Base-by-base conservation (phyloP, 805 yeast species). In the Tetrapisispora phaffii region DNA sequence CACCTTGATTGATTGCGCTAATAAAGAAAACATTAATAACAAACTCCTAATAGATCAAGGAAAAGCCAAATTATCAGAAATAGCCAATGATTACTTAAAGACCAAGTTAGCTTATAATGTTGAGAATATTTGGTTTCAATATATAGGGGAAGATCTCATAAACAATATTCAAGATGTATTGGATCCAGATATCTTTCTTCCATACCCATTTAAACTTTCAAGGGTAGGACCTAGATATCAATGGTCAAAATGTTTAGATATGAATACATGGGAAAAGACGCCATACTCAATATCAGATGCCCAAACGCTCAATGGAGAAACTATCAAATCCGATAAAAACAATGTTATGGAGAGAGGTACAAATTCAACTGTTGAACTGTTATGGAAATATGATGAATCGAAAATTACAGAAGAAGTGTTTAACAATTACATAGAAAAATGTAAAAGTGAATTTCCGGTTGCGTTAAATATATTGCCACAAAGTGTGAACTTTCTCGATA, bases 401-500 rank as follows among this genome's bases (percentile, higher is more conserved):
- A 58, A 55, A 10, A 51, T 57, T 1, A 31, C 50, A 3, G 52
- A 47, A 6, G 62, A 66, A 37, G 47, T 52, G 23, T 61, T 83
- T 7, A 85, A 79, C 29, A 55, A 57, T 4, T 93, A 78, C 55
- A 57, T 89, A 16, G 62, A 67, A 6, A 63, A 64, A 17, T 80
- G 89, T 54, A 55, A 56, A 31, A 67, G 65, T 2, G 74, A 76
- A 0, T 66, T 76, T 39, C 93, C 96, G 0, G 64, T 67, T 7
- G 58, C 62, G 5, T 60, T 89, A 13, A 70, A 67, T 0, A 59
- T 90, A 39, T 58, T 74, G 16, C 76, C 82, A 0, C 74, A 75
- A 17, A 77, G 94, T 1, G 88, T 94, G 1, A 89, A 90, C 57
- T 88, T 90, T 53, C 64, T 85, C 49, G 97, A 93, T 66, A 78